Base-by-base conservation (phyloP, 225 moss, liverwort and hornwort species). In the Physcomitrellopsis africana region DNA sequence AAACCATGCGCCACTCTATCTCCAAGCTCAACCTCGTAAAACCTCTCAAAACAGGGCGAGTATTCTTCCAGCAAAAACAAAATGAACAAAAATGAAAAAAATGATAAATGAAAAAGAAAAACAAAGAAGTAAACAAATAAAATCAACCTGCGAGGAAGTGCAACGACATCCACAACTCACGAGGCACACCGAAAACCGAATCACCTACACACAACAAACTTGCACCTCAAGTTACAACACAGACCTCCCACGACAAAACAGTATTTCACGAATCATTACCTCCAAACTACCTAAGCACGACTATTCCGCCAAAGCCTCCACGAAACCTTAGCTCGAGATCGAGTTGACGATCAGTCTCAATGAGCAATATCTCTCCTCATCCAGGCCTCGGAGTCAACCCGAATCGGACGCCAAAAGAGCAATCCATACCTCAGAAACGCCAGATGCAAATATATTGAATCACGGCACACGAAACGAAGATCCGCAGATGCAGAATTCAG, bases 271-370 rank as follows among this genome's bases (percentile, higher is more conserved):
- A 14, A 44, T 60, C 53, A 57, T 51, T 57, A 27, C 9, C 52
- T 78, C 58, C 65, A n/a, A 60, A 60, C 20, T 44, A 63, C 43
- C 43, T 32, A 56, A 77, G 27, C 63, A 58, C 83, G 19, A 46
- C 52, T 60, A 54, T 58, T 53, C 77, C 48, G 47, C 80, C 65
- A 77, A 65, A 73, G 73, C 60, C 26, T 77, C 53, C 73, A 63
- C 37, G 58, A 41, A 67, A 80, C 26, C 44, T 37, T 7, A 44
- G 46, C 7, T 61, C 75, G 52, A 0, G 1, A 64, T 1, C 32
- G 6, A 75, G 47, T 24, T 52, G 17, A 65, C 60, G 60, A 77
- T 74, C 77, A 73, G 47, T 60, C 60, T 55, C 74, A 75, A 24
- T 65, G 67, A 67, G 55, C 26, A 45, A 10, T 47, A 58, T 68